Base-by-base conservation (phyloP, 345 rosid genomes). In the Rhizophora apiculata region DNA sequence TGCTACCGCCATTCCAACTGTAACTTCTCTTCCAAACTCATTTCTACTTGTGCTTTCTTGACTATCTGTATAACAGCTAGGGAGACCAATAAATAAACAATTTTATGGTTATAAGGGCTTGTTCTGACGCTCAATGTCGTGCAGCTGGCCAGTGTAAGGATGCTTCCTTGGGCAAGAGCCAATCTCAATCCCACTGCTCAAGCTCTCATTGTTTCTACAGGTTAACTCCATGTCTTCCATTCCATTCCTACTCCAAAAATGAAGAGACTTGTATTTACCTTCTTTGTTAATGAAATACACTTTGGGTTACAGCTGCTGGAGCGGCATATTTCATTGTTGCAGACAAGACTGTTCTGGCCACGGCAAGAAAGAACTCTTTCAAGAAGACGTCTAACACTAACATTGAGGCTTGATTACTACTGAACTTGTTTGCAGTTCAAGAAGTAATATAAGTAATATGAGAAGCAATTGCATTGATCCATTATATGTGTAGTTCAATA, bases 261-360 rank as follows among this genome's bases (percentile, higher is more conserved):
- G 24, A 55, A 55, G 24, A 10, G 16, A 10, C 30, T 30, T 55
- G 19, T 3, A 11, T 13, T 74, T 53, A 74, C 15, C 8, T 10
- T 36, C 27, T 60, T 56, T 53, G 30, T 37, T 67, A 30, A 60
- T 60, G 31, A 39, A 63, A 59, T 13, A 6, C 52, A 43, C 22
- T 10, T n/a, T 60, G 4, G 27, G 30, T 53, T 76, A 21, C 85
- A 86, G 97, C 81, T 80, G 86, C 97, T 13, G 90, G 91, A 60
- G 96, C 97, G 8, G 96, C 97, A 6, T 94, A 88, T 82, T 94
- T 94, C 76, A 89, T 94, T 68, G 91, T 88, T 20, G 96, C 97
- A 10, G 97, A 94, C 87, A 94, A 91, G 91, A 91, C 98, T 43
- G 87, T 94, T 74, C 79, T 94, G 68, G 87, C 86, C 11, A 88